Evolutionary conservation across 768 basidiomycete species (phyloP).

Genomic region (Naganishia friedmannii): DNA sequence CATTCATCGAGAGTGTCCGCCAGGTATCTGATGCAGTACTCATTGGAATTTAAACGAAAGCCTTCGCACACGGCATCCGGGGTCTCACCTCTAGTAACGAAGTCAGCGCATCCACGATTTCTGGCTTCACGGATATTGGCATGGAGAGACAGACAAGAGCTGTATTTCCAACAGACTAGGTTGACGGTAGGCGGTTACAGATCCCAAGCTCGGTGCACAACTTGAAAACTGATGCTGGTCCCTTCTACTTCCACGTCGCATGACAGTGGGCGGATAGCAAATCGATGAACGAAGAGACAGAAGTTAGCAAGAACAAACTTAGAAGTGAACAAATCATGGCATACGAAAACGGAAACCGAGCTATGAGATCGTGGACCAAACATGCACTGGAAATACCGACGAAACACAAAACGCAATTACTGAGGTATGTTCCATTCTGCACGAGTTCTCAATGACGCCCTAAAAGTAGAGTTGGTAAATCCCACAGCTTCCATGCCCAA

Average conservation of each 20-base stretch:
- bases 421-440: background rate
- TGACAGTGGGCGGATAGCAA: conserved; percentile 13
- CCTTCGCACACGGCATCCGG: background rate
- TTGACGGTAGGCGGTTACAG: background rate
- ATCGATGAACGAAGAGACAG: background rate
- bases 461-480: background rate
- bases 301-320: background rate
- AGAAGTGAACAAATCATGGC: background rate
- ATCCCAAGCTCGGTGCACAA: background rate
- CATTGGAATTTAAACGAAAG: background rate
- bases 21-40: background rate
- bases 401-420: background rate
- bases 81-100: background rate
- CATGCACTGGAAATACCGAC: conserved; percentile 8
- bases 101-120: background rate
- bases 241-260: background rate
- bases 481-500: background rate
- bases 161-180: conserved; percentile 22
- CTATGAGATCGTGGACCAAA: conserved; percentile 11
- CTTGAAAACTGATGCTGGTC: background rate
- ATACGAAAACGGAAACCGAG: background rate
- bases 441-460: background rate
- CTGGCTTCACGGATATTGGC: background rate
- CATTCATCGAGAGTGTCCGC: background rate
- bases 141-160: conserved; percentile 14